These are phyloP conservation scores for Penicillium ucsense DNA, from an alignment of 495 filamentous ascomycete genomes.

Conservation along the genomic window DNA sequence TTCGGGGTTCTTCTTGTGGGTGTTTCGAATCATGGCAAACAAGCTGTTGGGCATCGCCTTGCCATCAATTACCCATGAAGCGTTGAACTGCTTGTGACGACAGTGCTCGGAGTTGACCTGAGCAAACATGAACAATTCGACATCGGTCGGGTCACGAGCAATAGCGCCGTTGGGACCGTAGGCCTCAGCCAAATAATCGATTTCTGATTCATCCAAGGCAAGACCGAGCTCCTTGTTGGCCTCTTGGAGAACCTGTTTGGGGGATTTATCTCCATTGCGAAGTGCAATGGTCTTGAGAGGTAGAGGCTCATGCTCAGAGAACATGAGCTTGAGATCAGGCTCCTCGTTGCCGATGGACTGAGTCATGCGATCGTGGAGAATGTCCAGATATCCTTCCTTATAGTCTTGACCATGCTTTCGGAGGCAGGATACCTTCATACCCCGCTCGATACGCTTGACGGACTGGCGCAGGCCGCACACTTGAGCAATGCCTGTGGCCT, in stretches of 20 bases:
- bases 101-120: slow-evolving; percentile 67
- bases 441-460: slow-evolving; percentile 80
- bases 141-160: slow-evolving; percentile 68
- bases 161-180: slow-evolving; percentile 63
- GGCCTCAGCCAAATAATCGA: slow-evolving; percentile 83
- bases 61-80: slow-evolving; percentile 94
- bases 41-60: slow-evolving; percentile 65
- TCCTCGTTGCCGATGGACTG: slow-evolving; percentile 54
- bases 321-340: slow-evolving; percentile 66
- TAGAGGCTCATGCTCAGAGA: slow-evolving; percentile 61
- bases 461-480: slow-evolving; percentile 72
- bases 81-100: slow-evolving; percentile 83
- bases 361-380: slow-evolving; percentile 89
- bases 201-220: slow-evolving; percentile 78
- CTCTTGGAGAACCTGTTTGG: slow-evolving; percentile 61
- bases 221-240: slow-evolving; percentile 78
- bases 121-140: slow-evolving; percentile 98
- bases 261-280: slow-evolving; percentile 46
- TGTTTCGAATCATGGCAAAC: slow-evolving; percentile 93
- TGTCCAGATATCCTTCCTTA: slow-evolving; percentile 53
- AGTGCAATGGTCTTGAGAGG: slow-evolving; percentile 67
- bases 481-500: slow-evolving; percentile 85
- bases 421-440: slow-evolving; percentile 57
- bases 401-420: slow-evolving; percentile 22
- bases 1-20: slow-evolving; percentile 66